Base-by-base conservation (phyloP, 2,329 filamentous ascomycete genomes). In the Fusarium siculi region DNA sequence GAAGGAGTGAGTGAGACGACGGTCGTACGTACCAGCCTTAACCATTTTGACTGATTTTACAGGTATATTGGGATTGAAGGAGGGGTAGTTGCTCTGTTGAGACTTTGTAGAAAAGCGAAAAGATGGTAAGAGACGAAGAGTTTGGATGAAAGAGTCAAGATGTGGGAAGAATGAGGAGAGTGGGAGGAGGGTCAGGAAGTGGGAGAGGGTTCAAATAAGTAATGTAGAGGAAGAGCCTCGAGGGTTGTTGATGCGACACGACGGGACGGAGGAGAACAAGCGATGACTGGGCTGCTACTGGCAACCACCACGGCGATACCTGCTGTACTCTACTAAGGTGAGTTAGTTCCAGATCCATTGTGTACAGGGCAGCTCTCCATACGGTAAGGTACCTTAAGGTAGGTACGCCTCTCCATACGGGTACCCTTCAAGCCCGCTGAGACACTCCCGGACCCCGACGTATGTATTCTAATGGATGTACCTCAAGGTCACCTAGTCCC, bases 11-110 rank as follows among this genome's bases (percentile, higher is more conserved):
- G 73, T 65, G 68, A 71, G 58, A 67, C 49, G 30, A 43, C 37
- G 54, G 46, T 63, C 53, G 54, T 68, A 79, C 85, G 77, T 86
- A 90, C 88, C 88, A 83, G 88, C 88, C 84, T 90, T 90, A 77
- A 90, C 88, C 88, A 90, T 90, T 76, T 78, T 83, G 79, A 78
- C 68, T 74, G 70, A 77, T 69, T 63, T 50, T 61, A 60, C 67
- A 61, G 47, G 60, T 67, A 59, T 66, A 63, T 64, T 57, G 58
- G 55, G 56, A 56, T 49, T 62, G 49, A 55, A 32, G 55, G 55
- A 52, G 49, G 58, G 58, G 44, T 34, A 36, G 42, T 59, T 39
- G 53, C 49, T 46, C 52, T 53, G 52, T 43, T 52, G 34, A 49
- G 39, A 30, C 50, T 67, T 55, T 50, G 58, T 40, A 30, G 57